These are phyloP conservation scores for Blastobotrys terrestris DNA, from an alignment of 805 yeast species.

Conservation along the genomic window DNA sequence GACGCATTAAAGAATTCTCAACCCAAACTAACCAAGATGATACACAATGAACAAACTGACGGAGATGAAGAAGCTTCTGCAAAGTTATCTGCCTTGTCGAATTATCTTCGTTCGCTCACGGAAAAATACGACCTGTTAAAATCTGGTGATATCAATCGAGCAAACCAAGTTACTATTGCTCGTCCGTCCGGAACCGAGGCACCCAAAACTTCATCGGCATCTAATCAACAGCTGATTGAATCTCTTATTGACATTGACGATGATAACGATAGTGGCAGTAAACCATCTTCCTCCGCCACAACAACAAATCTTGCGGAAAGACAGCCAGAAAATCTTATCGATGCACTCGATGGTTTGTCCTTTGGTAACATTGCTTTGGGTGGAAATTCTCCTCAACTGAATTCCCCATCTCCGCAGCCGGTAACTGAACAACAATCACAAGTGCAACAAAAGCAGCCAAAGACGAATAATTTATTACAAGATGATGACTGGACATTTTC, in stretches of 20 bases:
- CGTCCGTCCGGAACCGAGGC: conserved; percentile 28
- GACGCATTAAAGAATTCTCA: conserved; percentile 74
- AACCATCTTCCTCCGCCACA: neutral
- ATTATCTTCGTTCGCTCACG: conserved; percentile 62
- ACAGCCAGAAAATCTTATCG: conserved; percentile 55
- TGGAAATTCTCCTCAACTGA: conserved; percentile 29
- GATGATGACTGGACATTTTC: conserved; percentile 7
- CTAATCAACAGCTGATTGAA: conserved; percentile 30
- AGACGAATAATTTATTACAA: conserved; percentile 13
- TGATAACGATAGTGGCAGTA: conserved; percentile 25
- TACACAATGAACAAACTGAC: conserved; percentile 68
- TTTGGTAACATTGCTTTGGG: conserved; percentile 48
- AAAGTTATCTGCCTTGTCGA: conserved; percentile 64
- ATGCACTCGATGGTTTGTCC: conserved; percentile 66
- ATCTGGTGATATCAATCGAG: conserved; percentile 54
- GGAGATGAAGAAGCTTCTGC: conserved; percentile 59
- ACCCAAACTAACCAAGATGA: conserved; percentile 79
- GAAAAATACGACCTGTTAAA: conserved; percentile 61
- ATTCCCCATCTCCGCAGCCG: conserved; percentile 11
- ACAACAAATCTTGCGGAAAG: conserved; percentile 39
- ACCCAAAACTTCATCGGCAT: conserved; percentile 23
- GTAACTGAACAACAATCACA: conserved; percentile 3
- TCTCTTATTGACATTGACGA: conserved; percentile 75
- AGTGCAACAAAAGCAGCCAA: conserved; percentile 10
- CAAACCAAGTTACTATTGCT: conserved; percentile 34